These are phyloP conservation scores for Candida argentea DNA, from an alignment of 805 yeast species.

Conservation along the genomic window DNA sequence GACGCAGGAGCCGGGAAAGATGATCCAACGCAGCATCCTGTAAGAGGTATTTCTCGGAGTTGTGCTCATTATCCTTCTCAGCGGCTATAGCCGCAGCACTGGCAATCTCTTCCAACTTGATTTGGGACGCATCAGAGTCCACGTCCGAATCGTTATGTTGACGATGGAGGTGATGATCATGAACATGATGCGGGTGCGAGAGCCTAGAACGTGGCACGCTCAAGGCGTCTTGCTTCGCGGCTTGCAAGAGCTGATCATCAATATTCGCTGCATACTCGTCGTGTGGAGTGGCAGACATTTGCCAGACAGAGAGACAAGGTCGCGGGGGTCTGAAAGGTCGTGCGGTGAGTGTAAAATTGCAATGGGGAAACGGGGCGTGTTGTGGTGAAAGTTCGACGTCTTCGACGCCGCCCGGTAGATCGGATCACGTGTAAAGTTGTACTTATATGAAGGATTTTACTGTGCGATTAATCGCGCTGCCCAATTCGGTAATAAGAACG, in stretches of 20 bases:
- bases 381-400: too few relatives aligned
- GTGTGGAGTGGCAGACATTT: constrained; percentile 7
- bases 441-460: too few relatives aligned
- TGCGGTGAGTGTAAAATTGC: constrained; percentile 1
- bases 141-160: not conserved
- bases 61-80: too few relatives aligned
- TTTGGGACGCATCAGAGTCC: constrained; percentile 8
- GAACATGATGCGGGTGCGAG: too few relatives aligned
- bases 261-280: constrained; percentile 25
- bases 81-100: constrained; percentile 20
- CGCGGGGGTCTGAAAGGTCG: constrained; percentile 7
- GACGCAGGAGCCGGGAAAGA: not conserved
- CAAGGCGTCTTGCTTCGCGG: constrained; percentile 24
- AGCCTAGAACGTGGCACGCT: constrained; percentile 2
- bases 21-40: not conserved
- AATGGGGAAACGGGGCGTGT: constrained; percentile 2
- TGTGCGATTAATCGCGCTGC: too few relatives aligned
- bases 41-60: too few relatives aligned
- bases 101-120: constrained; percentile 24
- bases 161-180: not conserved
- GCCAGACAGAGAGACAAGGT: constrained; percentile 3
- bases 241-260: constrained; percentile 33
- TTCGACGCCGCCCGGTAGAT: too few relatives aligned
- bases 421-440: too few relatives aligned
- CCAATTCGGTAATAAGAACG: constrained; percentile 77